Evolutionary conservation across 495 filamentous ascomycete species (phyloP).

Genomic region (Opeltia flavorubescens): DNA sequence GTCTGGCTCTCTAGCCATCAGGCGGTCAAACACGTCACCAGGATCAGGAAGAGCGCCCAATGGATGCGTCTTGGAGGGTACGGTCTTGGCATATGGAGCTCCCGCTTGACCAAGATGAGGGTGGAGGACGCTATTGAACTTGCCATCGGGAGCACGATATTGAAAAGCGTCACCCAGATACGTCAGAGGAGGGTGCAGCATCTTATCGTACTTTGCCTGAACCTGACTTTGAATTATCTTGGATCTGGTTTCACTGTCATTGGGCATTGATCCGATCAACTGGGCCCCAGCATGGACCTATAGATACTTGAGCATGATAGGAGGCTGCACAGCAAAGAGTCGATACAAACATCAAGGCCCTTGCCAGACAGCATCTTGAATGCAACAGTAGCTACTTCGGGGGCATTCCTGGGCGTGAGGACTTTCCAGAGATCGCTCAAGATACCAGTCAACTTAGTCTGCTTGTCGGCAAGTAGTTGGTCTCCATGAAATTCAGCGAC

Average conservation of each 20-base stretch:
- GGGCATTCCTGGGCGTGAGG: not conserved
- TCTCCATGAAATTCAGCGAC: constrained; percentile 7
- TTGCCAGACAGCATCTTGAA: not conserved
- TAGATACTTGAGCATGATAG: constrained; percentile 1
- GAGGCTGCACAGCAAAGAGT: too few species aligned
- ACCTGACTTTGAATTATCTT: constrained; percentile 4
- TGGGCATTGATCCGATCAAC: constrained; percentile 5
- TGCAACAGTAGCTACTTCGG: not conserved
- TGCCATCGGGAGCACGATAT: constrained; percentile 26
- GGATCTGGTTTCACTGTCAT: constrained; percentile 2
- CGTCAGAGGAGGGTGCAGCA: constrained; percentile 46
- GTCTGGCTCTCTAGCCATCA: constrained; percentile 39
- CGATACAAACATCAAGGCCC: too few species aligned
- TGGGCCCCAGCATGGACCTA: constrained; percentile 1
- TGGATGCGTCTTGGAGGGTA: constrained; percentile 35
- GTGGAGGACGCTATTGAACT: constrained; percentile 29
- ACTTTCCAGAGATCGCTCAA: constrained; percentile 1
- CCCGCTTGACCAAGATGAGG: constrained; percentile 38
- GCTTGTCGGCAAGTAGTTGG: constrained; percentile 3
- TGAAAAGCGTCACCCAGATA: constrained; percentile 17
- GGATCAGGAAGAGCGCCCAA: constrained; percentile 52
- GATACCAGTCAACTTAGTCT: not conserved
- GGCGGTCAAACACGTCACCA: constrained; percentile 46
- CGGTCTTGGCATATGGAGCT: constrained; percentile 48
- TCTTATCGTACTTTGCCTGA: constrained; percentile 31